Base-by-base conservation (phyloP, 768 basidiomycete species). In the Leccinellum albellum region DNA sequence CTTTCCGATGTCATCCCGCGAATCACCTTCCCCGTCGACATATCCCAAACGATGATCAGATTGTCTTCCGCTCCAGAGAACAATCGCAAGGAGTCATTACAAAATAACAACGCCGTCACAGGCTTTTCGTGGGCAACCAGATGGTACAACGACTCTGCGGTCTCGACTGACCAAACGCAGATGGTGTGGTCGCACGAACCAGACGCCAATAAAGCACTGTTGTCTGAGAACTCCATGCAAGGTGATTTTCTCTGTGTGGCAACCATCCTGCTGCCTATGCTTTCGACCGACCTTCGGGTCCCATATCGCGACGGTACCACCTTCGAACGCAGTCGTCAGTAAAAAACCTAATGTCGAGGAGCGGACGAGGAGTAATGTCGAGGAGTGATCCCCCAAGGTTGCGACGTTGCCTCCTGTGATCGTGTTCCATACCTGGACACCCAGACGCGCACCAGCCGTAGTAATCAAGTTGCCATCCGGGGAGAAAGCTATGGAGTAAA, bases 51-150 rank as follows among this genome's bases (percentile, higher is more conserved):
- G 13, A 66, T 61, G 33, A 68, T 21, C 6, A 61, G 42, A 5
- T 65, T 60, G 33, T 72, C 67, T 35, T 61, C 58, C 2, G 63
- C 63, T 17, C 70, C 66, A 2, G 70, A 73, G 29, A 62, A 57
- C 14, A 72, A 35, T 6, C 40, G 17, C 1, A 26, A 40, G 0
- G 66, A 65, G 35, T 69, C 61, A 13, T 45, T 54, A 1, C 66
- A 66, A 51, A 70, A 72, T 1, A 32, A 59, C 44, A 72, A 48
- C 6, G 59, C 49, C 4, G 31, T 52, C 40, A 72, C 66, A 2
- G 53, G 29, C 20, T 57, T 61, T 40, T 64, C 59, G 50, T 70
- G 71, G 0, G 46, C n/a, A 3, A 44, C 50, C 1, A 67, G 37
- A 35, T 35, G 51, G 20, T 63, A 49, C 45, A 70, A 32, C 2